phyloP scores from a whole-genome alignment of 73 alveolate genomes.

The Blepharisma stoltei region DNA sequence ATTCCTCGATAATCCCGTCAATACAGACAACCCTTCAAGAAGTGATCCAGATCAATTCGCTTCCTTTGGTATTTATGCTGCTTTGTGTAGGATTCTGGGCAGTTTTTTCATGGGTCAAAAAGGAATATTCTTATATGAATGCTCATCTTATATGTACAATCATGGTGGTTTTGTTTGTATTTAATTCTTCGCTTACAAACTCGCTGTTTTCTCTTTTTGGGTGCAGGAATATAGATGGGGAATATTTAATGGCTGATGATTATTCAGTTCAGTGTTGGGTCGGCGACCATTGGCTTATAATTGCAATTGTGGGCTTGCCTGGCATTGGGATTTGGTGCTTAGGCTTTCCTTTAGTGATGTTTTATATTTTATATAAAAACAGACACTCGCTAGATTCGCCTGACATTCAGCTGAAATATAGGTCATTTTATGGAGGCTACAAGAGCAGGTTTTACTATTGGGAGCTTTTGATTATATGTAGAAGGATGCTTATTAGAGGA shows the following conservation, averaged over 20 bases:
- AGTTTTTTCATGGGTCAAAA: background rate
- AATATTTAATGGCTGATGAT: background rate
- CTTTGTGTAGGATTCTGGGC: background rate
- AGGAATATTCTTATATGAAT: background rate
- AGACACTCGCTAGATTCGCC: background rate
- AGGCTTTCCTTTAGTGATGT: background rate
- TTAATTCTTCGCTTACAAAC: slow-evolving; percentile 12
- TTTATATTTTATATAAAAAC: background rate
- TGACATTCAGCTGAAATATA: background rate
- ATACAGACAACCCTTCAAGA: background rate
- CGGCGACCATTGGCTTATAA: background rate
- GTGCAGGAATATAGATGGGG: background rate
- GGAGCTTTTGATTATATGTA: background rate
- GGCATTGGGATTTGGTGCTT: slow-evolving; percentile 11
- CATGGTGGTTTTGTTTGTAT: background rate
- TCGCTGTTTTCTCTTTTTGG: background rate
- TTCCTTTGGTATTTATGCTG: background rate
- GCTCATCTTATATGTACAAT: background rate
- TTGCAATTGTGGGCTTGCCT: background rate
- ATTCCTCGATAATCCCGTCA: background rate
- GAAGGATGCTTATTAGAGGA: background rate
- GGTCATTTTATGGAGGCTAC: background rate
- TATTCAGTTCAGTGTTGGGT: background rate
- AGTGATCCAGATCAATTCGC: background rate
- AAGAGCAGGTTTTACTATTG: background rate